Evolutionary conservation across 257 asterid species (phyloP).

Genomic region (Salvia hispanica): DNA sequence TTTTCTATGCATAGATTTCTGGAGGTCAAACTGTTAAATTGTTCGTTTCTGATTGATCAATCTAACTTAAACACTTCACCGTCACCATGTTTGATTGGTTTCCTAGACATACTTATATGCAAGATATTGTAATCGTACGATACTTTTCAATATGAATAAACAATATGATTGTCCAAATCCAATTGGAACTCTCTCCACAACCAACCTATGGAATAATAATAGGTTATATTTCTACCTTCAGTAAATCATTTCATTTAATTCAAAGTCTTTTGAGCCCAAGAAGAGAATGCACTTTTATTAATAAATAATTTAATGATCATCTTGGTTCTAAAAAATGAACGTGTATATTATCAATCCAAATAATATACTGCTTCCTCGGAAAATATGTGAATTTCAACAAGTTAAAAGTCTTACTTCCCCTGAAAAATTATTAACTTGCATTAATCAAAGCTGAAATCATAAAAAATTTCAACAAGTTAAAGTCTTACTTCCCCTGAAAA

Average conservation of each 20-base stretch:
- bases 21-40: background rate
- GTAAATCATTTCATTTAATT: background rate
- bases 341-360: background rate
- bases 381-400: constrained; percentile 3
- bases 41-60: background rate
- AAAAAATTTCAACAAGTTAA: background rate
- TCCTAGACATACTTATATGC: background rate
- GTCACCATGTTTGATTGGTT: background rate
- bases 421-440: background rate
- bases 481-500: background rate
- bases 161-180: background rate
- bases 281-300: background rate
- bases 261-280: background rate
- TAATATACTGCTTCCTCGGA: background rate
- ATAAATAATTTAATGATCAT: background rate
- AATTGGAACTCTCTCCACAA: background rate
- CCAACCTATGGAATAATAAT: background rate
- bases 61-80: background rate
- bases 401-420: background rate
- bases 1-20: no score
- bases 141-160: background rate
- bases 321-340: background rate
- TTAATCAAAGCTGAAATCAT: background rate
- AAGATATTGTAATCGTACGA: background rate
- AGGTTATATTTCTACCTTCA: background rate